A percentile compares a stretch with the other conserved stretches of the same genome.
Conservation (phyloP, 148 eudicot genomes). For the Vaccinium corymbosum region DNA sequence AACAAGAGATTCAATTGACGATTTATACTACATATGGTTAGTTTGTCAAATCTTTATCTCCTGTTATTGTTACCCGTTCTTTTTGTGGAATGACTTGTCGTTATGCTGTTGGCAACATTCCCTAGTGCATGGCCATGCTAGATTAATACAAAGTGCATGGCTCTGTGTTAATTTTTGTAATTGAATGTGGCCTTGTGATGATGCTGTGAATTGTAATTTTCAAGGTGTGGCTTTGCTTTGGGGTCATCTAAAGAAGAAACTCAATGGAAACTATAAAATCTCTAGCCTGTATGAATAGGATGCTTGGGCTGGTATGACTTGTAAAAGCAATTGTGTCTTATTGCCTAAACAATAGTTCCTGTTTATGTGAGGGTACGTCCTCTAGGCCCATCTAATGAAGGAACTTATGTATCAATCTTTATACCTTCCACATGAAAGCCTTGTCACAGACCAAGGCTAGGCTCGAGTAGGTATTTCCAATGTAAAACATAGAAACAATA, state of each 20-base stretch:
- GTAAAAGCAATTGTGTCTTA: neutral
- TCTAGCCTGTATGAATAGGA: neutral
- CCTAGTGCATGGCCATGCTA: neutral
- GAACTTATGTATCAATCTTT: neutral
- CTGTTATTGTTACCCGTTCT: neutral
- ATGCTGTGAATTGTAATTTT: neutral
- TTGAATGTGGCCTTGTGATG: neutral
- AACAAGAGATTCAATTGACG: constrained; percentile 55
- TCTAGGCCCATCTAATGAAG: neutral
- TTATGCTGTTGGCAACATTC: neutral
- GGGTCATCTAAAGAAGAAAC: constrained; percentile 6
- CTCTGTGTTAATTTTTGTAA: neutral
- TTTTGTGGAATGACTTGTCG: neutral
- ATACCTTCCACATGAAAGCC: neutral
- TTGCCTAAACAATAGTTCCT: neutral
- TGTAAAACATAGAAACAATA: neutral
- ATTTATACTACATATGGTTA: constrained; percentile 66
- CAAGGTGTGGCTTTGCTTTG: neutral
- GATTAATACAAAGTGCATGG: neutral
- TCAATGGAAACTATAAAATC: neutral
- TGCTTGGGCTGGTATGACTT: neutral
- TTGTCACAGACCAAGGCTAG: neutral
- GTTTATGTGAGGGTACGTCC: neutral
- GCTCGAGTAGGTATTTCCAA: neutral
- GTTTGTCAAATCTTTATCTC: constrained; percentile 9